Base-by-base conservation (phyloP, 78 protist species). In the Chrysochromulina tobinii region DNA sequence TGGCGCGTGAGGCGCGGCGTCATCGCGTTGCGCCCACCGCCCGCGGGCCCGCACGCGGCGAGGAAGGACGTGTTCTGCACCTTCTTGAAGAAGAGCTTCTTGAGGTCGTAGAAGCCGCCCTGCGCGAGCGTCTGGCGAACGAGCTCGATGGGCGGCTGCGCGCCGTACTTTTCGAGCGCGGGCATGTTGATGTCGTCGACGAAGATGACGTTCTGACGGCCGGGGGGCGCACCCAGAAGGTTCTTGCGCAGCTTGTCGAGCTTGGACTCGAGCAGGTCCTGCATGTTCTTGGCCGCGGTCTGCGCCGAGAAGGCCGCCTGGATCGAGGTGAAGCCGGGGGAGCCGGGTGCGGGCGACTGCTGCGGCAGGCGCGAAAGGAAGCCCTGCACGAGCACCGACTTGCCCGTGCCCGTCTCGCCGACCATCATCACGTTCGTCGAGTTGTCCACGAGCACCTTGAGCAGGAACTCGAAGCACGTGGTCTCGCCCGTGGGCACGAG, bases 61-160 rank as follows among this genome's bases (percentile, higher is more conserved):
- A 95, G 53, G 87, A 96, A 72, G 14, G 51, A 21, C 0, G 95
- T 79, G 81, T 93, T 84, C 23, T 12, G 53, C 6, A 96, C 64
- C 64, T 90, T 0, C 68, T 93, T 96, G 94, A 91, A 95, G 84
- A 94, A 87, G 61, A 92, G 84, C 87, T 94, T 94, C 89, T 94
- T 81, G 55, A 94, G 89, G 93, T 97, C 98, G 73, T 95, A 97
- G 91, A 95, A 94, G 5, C 97, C 96, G 18, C 91, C 92, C 50
- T 94, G 93, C 89, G 93, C 94, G 55, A 93, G 90, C 9, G 77
- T 68, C 93, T 96, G 98, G 5, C 98, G 90, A 61, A 96, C 38
- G n/a, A 96, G 88, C 93, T 96, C 98, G 73, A 96, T 90, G n/a
- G 98, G 98, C 18, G 98, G 98, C 73, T 94, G 96, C 57, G 98